A percentile compares a stretch with the other conserved stretches of the same genome.
Evolutionary conservation across 768 basidiomycete genomes (phyloP).

Genomic region (Suillus americanus): DNA sequence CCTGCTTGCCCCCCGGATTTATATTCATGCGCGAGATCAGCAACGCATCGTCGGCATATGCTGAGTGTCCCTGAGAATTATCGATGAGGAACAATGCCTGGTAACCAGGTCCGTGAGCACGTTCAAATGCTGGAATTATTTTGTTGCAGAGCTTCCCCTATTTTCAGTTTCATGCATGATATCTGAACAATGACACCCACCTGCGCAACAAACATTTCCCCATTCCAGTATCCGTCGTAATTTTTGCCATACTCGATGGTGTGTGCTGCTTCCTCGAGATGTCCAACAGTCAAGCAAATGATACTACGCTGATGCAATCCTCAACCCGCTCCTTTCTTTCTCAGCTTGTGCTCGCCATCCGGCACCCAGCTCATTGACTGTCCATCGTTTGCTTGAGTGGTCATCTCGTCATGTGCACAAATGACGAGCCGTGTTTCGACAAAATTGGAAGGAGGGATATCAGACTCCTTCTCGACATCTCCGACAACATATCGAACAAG

Average conservation of each 20-base stretch:
- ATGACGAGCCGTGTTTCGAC: conserved; percentile 21
- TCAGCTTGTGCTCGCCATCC: conserved; percentile 32
- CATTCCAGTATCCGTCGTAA: conserved; percentile 41
- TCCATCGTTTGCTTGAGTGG: conserved; percentile 38
- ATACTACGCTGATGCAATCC: conserved; percentile 38
- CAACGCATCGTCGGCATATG: conserved; percentile 22
- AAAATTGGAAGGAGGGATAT: conserved; percentile 7
- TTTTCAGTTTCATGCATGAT: conserved; percentile 4
- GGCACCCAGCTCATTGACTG: conserved; percentile 35
- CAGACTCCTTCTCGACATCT: conserved; percentile 13
- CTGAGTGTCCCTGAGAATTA: conserved; percentile 27
- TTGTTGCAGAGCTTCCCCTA: conserved; percentile 3
- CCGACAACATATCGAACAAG: conserved; percentile 12
- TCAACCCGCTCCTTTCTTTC: conserved; percentile 39
- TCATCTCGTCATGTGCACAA: conserved; percentile 40
- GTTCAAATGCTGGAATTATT: conserved; percentile 11
- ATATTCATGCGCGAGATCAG: conserved; percentile 24
- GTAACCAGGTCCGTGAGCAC: conserved; percentile 23
- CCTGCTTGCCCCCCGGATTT: conserved; percentile 22
- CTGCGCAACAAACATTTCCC: conserved; percentile 17
- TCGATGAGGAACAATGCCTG: conserved; percentile 17
- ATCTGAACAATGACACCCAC: conserved; percentile 29
- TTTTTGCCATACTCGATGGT: conserved; percentile 43
- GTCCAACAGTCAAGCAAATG: conserved; percentile 35
- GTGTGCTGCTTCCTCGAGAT: conserved; percentile 33